These are phyloP conservation scores for Malbranchea cinnamomea DNA, from an alignment of 2,329 filamentous ascomycete species.

Conservation along the genomic window DNA sequence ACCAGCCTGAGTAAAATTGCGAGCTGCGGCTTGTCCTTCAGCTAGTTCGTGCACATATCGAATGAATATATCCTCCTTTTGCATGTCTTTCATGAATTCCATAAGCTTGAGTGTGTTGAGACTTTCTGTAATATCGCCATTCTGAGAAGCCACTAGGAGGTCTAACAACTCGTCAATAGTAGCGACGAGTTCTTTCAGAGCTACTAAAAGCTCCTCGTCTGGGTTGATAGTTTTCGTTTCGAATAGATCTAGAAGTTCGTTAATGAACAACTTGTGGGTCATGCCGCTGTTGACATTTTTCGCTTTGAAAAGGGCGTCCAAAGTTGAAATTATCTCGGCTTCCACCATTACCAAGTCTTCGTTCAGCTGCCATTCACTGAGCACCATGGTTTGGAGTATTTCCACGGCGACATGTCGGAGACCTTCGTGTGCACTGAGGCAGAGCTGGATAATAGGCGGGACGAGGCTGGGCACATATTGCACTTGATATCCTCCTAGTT, in stretches of 20 bases:
- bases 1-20: slow-evolving; percentile 76
- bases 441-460: slow-evolving; percentile 81
- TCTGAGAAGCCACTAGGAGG: slow-evolving; percentile 77
- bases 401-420: slow-evolving; percentile 80
- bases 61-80: slow-evolving; percentile 92
- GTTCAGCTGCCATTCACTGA: slow-evolving; percentile 93
- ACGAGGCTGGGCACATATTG: slow-evolving; percentile 93
- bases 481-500: slow-evolving; percentile 92
- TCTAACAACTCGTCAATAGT: slow-evolving; percentile 86
- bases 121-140: slow-evolving; percentile 58
- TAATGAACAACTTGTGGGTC: slow-evolving; percentile 81
- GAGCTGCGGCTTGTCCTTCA: slow-evolving; percentile 55
- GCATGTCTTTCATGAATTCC: slow-evolving; percentile 94
- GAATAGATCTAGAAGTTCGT: slow-evolving; percentile 70
- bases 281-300: slow-evolving; percentile 79
- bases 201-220: slow-evolving; percentile 43
- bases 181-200: slow-evolving; percentile 62
- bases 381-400: slow-evolving; percentile 92
- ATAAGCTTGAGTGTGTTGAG: slow-evolving; percentile 82
- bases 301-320: slow-evolving; percentile 80
- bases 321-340: slow-evolving; percentile 88
- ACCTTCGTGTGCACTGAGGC: slow-evolving; percentile 87
- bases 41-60: slow-evolving; percentile 90
- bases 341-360: slow-evolving; percentile 84
- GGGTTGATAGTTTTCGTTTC: slow-evolving; percentile 49